Percentiles rank a stretch among this genome's conserved stretches.
Conservation (phyloP, 345 rosid species). For the Hypericum androsaemum region DNA sequence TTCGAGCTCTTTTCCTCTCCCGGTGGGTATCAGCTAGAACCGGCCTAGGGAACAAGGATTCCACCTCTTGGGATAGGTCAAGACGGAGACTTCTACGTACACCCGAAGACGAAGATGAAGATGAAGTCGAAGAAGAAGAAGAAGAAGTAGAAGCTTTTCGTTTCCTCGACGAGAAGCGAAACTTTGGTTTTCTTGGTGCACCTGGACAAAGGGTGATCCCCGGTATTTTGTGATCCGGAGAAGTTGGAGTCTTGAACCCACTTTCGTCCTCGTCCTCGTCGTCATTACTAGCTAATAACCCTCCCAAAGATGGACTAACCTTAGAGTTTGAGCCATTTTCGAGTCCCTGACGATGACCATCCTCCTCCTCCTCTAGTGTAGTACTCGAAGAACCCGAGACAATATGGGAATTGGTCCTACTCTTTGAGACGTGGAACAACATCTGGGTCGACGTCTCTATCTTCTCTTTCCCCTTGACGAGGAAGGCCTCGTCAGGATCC, state of each 20-base stretch:
- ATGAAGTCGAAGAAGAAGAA: too few relatives aligned
- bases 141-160: conserved; percentile 20
- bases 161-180: conserved; percentile 25
- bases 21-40: conserved; percentile 2
- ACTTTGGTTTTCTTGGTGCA: conserved; percentile 63
- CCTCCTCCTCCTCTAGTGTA: too few relatives aligned
- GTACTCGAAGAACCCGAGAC: too few relatives aligned
- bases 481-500: too few relatives aligned
- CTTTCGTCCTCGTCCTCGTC: conserved; percentile 14
- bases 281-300: background rate
- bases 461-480: too few relatives aligned
- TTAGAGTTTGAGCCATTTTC: too few relatives aligned
- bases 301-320: too few relatives aligned
- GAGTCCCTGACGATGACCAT: too few relatives aligned
- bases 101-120: background rate
- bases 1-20: conserved; percentile 55
- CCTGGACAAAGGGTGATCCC: conserved; percentile 36
- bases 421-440: too few relatives aligned
- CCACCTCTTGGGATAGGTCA: background rate
- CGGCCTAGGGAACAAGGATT: background rate
- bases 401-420: too few relatives aligned
- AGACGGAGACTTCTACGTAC: conserved; percentile 9
- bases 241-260: conserved; percentile 61
- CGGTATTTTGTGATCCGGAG: conserved; percentile 33
- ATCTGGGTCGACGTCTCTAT: too few relatives aligned